Conservation (phyloP, 2,329 filamentous ascomycete genomes). For the Neonectria faginata region DNA sequence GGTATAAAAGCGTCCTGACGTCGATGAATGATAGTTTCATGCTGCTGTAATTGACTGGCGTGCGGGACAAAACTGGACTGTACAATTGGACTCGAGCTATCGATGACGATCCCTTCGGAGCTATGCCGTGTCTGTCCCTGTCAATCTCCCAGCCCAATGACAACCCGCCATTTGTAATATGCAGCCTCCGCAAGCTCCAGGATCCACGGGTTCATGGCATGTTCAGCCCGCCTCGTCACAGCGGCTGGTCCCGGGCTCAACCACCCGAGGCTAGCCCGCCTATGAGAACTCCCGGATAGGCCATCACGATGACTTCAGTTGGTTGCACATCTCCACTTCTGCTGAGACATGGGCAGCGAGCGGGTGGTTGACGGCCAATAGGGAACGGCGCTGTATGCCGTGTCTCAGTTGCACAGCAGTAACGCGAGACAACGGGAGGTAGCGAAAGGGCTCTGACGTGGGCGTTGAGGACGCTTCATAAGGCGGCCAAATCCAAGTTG, state of each 20-base stretch:
- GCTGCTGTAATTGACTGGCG: conserved; percentile 28
- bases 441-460: conserved; percentile 20
- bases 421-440: conserved; percentile 21
- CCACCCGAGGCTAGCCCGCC: conserved; percentile 8
- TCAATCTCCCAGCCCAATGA: conserved; percentile 17
- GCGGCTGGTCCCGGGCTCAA: conserved; percentile 24
- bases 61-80: not conserved
- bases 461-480: conserved; percentile 1
- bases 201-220: conserved; percentile 6
- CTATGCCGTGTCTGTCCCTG: conserved; percentile 15
- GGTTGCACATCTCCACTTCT: conserved; percentile 13
- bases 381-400: conserved; percentile 3
- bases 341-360: conserved; percentile 20
- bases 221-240: conserved; percentile 14
- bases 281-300: conserved; percentile 14
- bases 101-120: conserved; percentile 17
- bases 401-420: conserved; percentile 14
- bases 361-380: conserved; percentile 19
- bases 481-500: conserved; percentile 19
- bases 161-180: conserved; percentile 22
- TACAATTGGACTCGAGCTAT: not conserved
- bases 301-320: conserved; percentile 18
- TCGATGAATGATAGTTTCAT: conserved; percentile 42
- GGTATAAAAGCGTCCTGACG: conserved; percentile 37
- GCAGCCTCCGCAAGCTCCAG: conserved; percentile 16